Percentiles rank a stretch among this genome's conserved stretches.
Evolutionary conservation across 371 early-diverging fungal species (phyloP).

Genomic region (Mucor circinelloides): DNA sequence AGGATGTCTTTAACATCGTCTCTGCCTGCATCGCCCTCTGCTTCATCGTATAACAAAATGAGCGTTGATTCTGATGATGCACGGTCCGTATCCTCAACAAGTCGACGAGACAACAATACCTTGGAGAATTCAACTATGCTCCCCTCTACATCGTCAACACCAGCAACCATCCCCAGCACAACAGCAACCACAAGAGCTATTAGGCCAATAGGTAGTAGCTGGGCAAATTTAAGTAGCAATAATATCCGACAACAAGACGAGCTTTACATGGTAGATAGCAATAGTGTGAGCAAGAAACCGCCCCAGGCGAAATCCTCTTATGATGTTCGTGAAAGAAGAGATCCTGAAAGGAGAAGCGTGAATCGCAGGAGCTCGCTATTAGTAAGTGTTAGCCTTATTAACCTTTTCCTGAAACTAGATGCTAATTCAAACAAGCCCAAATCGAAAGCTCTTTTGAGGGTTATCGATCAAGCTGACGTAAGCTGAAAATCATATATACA

Average conservation of each 20-base stretch:
- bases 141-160: not conserved
- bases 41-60: constrained; percentile 42
- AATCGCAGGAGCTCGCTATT: constrained; percentile 41
- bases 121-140: not conserved
- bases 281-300: not conserved
- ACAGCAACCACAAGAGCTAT: not conserved
- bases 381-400: constrained; percentile 22
- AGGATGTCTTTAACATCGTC: constrained; percentile 27
- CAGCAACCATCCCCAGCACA: not conserved
- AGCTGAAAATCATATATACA: not conserved
- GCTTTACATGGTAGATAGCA: constrained; percentile 4
- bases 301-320: not conserved
- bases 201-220: not conserved
- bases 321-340: constrained; percentile 21
- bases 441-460: constrained; percentile 45
- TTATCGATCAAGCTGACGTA: constrained; percentile 48
- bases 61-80: constrained; percentile 47
- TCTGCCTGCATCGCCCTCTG: constrained; percentile 28
- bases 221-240: constrained; percentile 6
- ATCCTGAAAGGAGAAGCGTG: constrained; percentile 46
- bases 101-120: not conserved
- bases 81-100: constrained; percentile 29
- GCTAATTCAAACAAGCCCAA: constrained; percentile 29
- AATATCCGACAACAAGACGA: constrained; percentile 6
- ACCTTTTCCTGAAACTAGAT: not conserved